Percentiles rank a stretch among this genome's conserved stretches.
These are phyloP conservation scores for Nannochloris sp. DNA, from an alignment of 139 green algal species.

Conservation along the genomic window DNA sequence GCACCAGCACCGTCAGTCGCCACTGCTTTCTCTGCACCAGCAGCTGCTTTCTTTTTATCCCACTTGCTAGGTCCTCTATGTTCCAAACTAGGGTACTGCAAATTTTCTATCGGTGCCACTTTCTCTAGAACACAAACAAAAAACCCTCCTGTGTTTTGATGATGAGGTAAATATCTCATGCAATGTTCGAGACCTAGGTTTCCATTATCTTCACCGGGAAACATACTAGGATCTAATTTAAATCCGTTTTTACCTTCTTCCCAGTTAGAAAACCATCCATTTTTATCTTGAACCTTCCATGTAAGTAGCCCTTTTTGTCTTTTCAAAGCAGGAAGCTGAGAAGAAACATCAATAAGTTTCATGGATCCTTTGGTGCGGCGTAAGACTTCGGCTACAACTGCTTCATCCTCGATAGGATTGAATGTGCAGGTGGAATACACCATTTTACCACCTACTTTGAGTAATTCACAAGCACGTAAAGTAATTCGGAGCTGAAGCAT, in stretches of 20 bases:
- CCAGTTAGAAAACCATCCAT: conserved; percentile 54
- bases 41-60: not conserved
- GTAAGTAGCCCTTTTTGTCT: conserved; percentile 57
- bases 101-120: conserved; percentile 17
- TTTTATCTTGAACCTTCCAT: conserved; percentile 71
- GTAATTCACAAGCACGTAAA: conserved; percentile 66
- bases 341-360: conserved; percentile 79
- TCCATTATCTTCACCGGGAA: conserved; percentile 51
- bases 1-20: conserved; percentile 12
- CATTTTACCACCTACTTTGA: conserved; percentile 86
- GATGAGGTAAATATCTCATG: conserved; percentile 95
- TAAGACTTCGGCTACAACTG: conserved; percentile 90
- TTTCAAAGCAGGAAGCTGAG: conserved; percentile 68
- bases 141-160: conserved; percentile 95
- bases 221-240: conserved; percentile 75
- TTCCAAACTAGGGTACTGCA: not conserved
- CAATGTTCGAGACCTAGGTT: conserved; percentile 77
- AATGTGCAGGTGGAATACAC: conserved; percentile 98
- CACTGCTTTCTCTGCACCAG: conserved; percentile 5
- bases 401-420: conserved; percentile 98
- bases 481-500: conserved; percentile 80
- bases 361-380: conserved; percentile 47
- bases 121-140: conserved; percentile 95
- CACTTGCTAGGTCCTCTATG: not conserved
- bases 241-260: conserved; percentile 35